Evolutionary conservation across 305 asterid genomes (phyloP).

Genomic region (Solanum hybrid): DNA sequence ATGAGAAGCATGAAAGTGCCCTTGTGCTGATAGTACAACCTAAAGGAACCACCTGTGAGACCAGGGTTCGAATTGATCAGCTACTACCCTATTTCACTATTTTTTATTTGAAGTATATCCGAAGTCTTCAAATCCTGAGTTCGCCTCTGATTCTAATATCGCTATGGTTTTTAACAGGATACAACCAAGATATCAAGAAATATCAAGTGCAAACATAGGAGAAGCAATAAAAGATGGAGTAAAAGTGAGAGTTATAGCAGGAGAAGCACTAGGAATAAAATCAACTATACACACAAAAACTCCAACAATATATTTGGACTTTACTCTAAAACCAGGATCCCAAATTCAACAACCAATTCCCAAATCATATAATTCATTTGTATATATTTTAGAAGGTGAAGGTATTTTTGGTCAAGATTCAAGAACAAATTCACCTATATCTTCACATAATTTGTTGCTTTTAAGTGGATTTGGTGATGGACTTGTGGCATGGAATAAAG

Average conservation of each 20-base stretch:
- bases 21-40: not conserved
- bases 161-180: conserved; percentile 30
- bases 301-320: conserved; percentile 3
- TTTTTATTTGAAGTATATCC: too few relatives aligned
- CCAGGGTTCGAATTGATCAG: not conserved
- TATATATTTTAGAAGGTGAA: conserved; percentile 13
- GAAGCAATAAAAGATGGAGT: conserved; percentile 56
- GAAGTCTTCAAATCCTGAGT: too few relatives aligned
- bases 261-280: conserved; percentile 59
- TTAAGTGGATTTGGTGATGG: conserved; percentile 5
- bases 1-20: too few relatives aligned
- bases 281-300: conserved; percentile 57
- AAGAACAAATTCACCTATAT: not conserved
- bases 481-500: not conserved
- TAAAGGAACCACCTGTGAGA: not conserved
- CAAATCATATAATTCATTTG: conserved; percentile 7
- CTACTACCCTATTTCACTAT: not conserved
- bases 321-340: conserved; percentile 2
- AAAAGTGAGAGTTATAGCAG: conserved; percentile 67
- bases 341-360: conserved; percentile 13
- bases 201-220: conserved; percentile 43
- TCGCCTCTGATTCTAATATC: not conserved
- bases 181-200: conserved; percentile 79
- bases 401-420: conserved; percentile 1
- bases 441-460: conserved; percentile 4